phyloP scores from a whole-genome alignment of 2,329 filamentous ascomycete species.

The Stenocarpella maydis region DNA sequence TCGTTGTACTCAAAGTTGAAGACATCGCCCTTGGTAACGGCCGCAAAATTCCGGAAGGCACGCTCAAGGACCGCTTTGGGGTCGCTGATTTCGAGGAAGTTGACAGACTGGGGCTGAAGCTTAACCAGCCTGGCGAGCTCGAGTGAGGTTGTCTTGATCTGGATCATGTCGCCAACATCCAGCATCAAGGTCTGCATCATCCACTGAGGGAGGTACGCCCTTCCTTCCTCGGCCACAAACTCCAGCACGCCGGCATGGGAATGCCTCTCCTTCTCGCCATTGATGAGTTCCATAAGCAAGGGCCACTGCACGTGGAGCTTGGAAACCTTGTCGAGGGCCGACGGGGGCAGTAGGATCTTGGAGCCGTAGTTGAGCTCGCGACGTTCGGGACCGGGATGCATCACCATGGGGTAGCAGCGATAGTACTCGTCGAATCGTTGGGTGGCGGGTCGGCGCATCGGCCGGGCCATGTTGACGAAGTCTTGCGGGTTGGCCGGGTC shows the following conservation, averaged over 20 bases:
- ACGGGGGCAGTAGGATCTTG: constrained; percentile 97
- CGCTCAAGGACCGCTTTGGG: constrained; percentile 97
- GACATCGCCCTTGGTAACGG: constrained; percentile 76
- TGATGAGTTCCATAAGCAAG: constrained; percentile 94
- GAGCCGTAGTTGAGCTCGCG: constrained; percentile 94
- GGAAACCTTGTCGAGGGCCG: constrained; percentile 95
- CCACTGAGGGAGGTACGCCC: constrained; percentile 96
- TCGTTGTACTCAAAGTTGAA: constrained; percentile 99
- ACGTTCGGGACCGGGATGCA: constrained; percentile 90
- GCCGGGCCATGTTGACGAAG: constrained; percentile 58
- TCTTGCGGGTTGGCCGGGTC: constrained; percentile 58
- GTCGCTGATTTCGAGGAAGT: constrained; percentile 96
- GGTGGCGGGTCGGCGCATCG: constrained; percentile 56
- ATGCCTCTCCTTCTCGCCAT: constrained; percentile 79
- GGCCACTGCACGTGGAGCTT: constrained; percentile 96
- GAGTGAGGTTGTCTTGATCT: constrained; percentile 93
- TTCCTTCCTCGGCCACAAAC: constrained; percentile 96
- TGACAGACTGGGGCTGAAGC: constrained; percentile 90
- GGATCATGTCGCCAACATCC: constrained; percentile 91
- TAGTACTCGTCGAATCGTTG: constrained; percentile 99
- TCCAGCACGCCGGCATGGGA: constrained; percentile 96
- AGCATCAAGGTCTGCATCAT: constrained; percentile 93
- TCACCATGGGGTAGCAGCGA: constrained; percentile 92
- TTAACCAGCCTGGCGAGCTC: constrained; percentile 93
- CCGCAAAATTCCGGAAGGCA: constrained; percentile 52